phyloP scores from a whole-genome alignment of 2,329 filamentous ascomycete genomes.

The Pseudogymnoascus sp. region DNA sequence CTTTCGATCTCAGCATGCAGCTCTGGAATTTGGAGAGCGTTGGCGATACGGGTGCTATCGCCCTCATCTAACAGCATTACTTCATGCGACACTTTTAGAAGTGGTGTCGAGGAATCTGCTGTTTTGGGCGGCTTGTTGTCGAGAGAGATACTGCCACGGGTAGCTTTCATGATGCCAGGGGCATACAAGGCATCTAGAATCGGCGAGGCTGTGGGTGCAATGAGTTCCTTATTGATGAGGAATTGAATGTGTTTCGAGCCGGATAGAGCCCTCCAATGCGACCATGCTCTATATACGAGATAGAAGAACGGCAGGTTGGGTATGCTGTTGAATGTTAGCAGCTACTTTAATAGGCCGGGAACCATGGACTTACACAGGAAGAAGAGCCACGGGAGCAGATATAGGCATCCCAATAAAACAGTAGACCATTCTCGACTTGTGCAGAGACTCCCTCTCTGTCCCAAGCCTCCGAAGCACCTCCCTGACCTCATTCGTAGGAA shows the following conservation, averaged over 20 bases:
- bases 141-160: conserved; percentile 11
- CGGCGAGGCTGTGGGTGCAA: conserved; percentile 56
- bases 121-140: neutral
- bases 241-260: conserved; percentile 82
- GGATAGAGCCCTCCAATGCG: conserved; percentile 76
- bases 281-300: conserved; percentile 82
- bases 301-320: conserved; percentile 98
- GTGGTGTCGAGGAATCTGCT: conserved; percentile 22
- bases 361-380: conserved; percentile 64
- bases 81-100: conserved; percentile 27
- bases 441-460: conserved; percentile 70
- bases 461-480: conserved; percentile 61
- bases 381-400: conserved; percentile 68
- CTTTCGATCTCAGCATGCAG: conserved; percentile 65
- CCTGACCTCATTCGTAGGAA: conserved; percentile 55
- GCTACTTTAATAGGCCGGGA: neutral
- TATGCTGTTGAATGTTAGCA: conserved; percentile 45
- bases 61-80: conserved; percentile 38
- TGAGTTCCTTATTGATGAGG: conserved; percentile 63
- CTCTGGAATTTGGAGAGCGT: conserved; percentile 57
- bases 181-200: conserved; percentile 67
- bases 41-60: conserved; percentile 49
- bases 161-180: conserved; percentile 16
- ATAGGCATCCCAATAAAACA: conserved; percentile 77
- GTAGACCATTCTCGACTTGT: conserved; percentile 69